Percentiles rank a stretch among this genome's conserved stretches.
Evolutionary conservation across 805 yeast species (phyloP).

Genomic region (Wickerhamiella bombiphila): DNA sequence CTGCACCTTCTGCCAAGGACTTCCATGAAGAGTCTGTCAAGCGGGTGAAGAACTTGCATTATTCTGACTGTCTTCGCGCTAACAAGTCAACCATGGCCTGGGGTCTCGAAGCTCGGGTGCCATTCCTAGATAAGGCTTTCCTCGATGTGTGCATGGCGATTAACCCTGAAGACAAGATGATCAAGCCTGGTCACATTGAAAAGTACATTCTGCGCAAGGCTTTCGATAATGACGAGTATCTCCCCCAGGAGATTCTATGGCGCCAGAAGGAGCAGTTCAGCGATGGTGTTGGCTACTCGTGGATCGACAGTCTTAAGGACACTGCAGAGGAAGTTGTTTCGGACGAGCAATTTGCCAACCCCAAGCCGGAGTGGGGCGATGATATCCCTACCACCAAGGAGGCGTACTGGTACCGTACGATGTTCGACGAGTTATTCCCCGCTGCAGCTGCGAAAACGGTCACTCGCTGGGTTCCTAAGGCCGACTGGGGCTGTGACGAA

Average conservation of each 20-base stretch:
- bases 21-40: conserved; percentile 93
- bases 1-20: conserved; percentile 84
- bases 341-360: conserved; percentile 81
- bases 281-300: conserved; percentile 98
- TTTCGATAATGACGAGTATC: conserved; percentile 82
- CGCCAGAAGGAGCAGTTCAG: conserved; percentile 99
- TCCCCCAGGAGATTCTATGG: conserved; percentile 95
- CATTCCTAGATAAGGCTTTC: conserved; percentile 91
- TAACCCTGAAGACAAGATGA: conserved; percentile 83
- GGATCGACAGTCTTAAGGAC: conserved; percentile 97
- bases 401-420: conserved; percentile 97
- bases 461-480: conserved; percentile 99
- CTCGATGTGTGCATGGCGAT: conserved; percentile 87
- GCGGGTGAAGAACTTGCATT: conserved; percentile 94
- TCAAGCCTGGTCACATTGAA: conserved; percentile 66
- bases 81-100: conserved; percentile 99
- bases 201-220: conserved; percentile 96
- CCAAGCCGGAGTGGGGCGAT: conserved; percentile 90
- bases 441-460: conserved; percentile 91
- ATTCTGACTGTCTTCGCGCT: conserved; percentile 95
- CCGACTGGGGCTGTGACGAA: conserved; percentile 99
- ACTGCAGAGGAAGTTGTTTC: conserved; percentile 74
- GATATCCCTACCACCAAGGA: conserved; percentile 96
- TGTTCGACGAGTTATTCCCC: conserved; percentile 88
- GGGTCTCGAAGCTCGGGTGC: conserved; percentile 99